Conservation (phyloP, 1,284 basidiomycete genomes). For the Hemileia vastatrix region DNA sequence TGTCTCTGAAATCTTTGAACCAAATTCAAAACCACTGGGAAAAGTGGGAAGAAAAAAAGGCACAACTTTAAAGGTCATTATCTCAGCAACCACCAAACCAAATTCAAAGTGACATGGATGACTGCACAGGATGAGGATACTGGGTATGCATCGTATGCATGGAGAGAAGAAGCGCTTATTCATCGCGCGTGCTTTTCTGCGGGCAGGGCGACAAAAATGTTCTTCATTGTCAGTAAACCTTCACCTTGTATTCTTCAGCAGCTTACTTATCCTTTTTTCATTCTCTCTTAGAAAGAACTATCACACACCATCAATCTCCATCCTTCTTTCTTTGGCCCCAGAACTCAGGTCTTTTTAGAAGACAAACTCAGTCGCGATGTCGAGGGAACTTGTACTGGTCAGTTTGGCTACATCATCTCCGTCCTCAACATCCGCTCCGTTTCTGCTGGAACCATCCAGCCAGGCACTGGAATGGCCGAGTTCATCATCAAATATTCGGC, state of each 20-base stretch:
- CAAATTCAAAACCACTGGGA: too few relatives aligned
- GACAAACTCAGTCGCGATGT: constrained; percentile 91
- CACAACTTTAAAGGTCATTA: too few relatives aligned
- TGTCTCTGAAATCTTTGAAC: too few relatives aligned
- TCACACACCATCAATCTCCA: constrained; percentile 92
- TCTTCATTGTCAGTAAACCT: background rate
- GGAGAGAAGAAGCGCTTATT: too few relatives aligned
- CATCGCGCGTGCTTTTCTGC: too few relatives aligned
- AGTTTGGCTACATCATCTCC: constrained; percentile 72
- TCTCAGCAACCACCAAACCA: too few relatives aligned
- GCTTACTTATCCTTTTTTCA: constrained; percentile 4
- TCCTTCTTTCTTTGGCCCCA: constrained; percentile 94
- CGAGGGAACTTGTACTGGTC: constrained; percentile 91
- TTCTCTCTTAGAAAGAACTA: constrained; percentile 64
- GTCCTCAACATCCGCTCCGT: constrained; percentile 82
- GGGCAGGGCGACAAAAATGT: background rate
- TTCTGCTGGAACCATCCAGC: constrained; percentile 79
- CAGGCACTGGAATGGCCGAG: constrained; percentile 85
- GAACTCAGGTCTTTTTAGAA: constrained; percentile 83
- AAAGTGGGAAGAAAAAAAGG: too few relatives aligned
- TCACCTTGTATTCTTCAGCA: background rate
- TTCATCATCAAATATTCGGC: constrained; percentile 79
- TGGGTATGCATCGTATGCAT: too few relatives aligned
- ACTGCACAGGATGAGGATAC: too few relatives aligned
- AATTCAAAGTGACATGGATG: too few relatives aligned